phyloP scores from a whole-genome alignment of 129 eudicot species.

The Oenanthe sinensis region DNA sequence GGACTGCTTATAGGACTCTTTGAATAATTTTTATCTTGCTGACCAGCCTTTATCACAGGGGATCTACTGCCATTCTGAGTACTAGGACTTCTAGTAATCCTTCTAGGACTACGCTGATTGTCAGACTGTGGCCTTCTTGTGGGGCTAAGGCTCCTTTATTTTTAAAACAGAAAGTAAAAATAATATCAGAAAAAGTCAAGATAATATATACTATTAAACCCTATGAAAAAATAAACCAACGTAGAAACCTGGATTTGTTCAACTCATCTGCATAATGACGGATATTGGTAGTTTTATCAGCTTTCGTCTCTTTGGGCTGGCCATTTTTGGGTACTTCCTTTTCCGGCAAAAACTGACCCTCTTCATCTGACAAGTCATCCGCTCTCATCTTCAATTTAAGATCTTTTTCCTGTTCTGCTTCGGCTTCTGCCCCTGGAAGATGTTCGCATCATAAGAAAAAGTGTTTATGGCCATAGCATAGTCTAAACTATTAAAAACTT shows the following conservation, averaged over 20 bases:
- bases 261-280: constrained; percentile 24
- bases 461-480: not conserved
- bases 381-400: constrained; percentile 18
- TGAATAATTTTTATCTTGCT: constrained; percentile 16
- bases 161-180: not conserved
- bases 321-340: constrained; percentile 29
- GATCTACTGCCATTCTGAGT: constrained; percentile 16
- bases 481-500: not conserved
- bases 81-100: constrained; percentile 27
- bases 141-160: constrained; percentile 53
- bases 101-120: constrained; percentile 28
- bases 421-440: constrained; percentile 19
- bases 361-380: constrained; percentile 31
- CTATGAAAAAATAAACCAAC: not conserved
- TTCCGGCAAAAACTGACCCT: constrained; percentile 36
- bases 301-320: constrained; percentile 23
- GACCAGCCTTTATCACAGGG: constrained; percentile 17
- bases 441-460: constrained; percentile 10
- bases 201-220: not conserved
- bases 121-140: constrained; percentile 18
- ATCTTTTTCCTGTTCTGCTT: constrained; percentile 30
- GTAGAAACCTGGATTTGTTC: constrained; percentile 62
- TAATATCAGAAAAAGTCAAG: not conserved
- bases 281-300: constrained; percentile 24
- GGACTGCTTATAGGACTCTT: constrained; percentile 32